Conservation (phyloP, 225 moss, liverwort and hornwort genomes). For the Physcomitrellopsis africana region DNA sequence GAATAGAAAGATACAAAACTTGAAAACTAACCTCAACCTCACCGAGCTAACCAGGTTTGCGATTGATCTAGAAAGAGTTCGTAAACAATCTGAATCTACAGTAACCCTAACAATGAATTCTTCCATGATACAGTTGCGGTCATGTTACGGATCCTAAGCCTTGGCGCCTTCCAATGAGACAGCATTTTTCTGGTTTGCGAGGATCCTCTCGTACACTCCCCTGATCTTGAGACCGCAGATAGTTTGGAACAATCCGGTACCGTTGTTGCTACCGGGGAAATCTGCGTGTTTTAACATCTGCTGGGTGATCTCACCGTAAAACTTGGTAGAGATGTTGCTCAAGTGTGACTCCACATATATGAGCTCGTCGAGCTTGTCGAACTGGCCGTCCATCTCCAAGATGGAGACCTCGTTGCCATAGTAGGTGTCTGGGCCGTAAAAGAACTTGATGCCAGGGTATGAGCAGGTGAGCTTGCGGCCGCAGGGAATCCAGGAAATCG, state of each 20-base stretch:
- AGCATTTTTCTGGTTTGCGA: slow-evolving; percentile 35
- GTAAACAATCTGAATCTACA: slow-evolving; percentile 25
- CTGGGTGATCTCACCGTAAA: slow-evolving; percentile 76
- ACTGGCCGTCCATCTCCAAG: slow-evolving; percentile 76
- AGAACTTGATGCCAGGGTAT: slow-evolving; percentile 72
- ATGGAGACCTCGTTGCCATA: slow-evolving; percentile 74
- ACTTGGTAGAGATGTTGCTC: slow-evolving; percentile 76
- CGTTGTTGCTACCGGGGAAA: slow-evolving; percentile 76
- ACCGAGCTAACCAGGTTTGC: slow-evolving; percentile 20
- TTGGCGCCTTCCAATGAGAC: slow-evolving; percentile 47
- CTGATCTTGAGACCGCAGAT: slow-evolving; percentile 78
- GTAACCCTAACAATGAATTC: not conserved
- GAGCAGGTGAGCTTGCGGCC: slow-evolving; percentile 75
- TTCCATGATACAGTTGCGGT: slow-evolving; percentile 33
- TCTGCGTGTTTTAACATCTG: slow-evolving; percentile 77
- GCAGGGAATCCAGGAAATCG: slow-evolving; percentile 77
- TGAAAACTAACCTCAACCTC: slow-evolving; percentile 23
- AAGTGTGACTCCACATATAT: slow-evolving; percentile 75
- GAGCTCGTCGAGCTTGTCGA: slow-evolving; percentile 70
- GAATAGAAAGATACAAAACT: slow-evolving; percentile 42
- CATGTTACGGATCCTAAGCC: slow-evolving; percentile 28
- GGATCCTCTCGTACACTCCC: slow-evolving; percentile 58
- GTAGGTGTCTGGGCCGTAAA: slow-evolving; percentile 75
- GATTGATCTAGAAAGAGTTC: not conserved
- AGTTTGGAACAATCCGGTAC: slow-evolving; percentile 73